Base-by-base conservation (phyloP, 2,329 filamentous ascomycete genomes). In the Colletotrichum viniferum region DNA sequence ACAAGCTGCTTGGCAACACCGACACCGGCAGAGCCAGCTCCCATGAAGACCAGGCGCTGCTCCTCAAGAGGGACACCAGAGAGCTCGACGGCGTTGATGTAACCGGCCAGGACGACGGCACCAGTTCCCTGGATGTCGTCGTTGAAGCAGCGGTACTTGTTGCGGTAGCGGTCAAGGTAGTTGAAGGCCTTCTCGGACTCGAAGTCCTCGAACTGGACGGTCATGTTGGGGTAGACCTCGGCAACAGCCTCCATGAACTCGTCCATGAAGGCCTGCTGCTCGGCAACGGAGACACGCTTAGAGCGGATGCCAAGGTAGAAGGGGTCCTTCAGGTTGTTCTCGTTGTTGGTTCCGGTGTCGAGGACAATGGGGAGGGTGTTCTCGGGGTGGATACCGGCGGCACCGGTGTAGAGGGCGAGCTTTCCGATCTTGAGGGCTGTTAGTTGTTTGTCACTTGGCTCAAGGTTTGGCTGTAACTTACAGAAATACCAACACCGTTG, bases 111-210 rank as follows among this genome's bases (percentile, higher is more conserved):
- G 77, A 98, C 96, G 81, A 99, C 97, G 77, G 96, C 96, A 80
- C 97, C 97, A 80, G 97, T 98, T 79, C 96, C 96, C 88, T 98
- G 96, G 82, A 99, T 97, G 83, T 99, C 96, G 82, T 98, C 97
- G 85, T 98, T 98, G 92, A 99, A 99, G 90, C 95, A 97, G 85
- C 95, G 96, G 89, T 98, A 96, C 78, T 90, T 91, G 83, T 96
- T 90, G 80, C 95, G 94, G 87, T 98, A 98, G 76, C 95, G 92
- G 83, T 97, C 94, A 55, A 98, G 91, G 81, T 97, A 96, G 77
- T 94, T 94, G 91, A 98, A 99, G 62, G 97, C 96, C 86, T 93
- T 93, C 79, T 92, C 90, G 81, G 96, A 98, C 89, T 98, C 98
- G 86, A 98, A 98, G 83, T 98, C 97, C 85, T 98, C 96, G 81